A percentile compares a stretch with the other conserved stretches of the same genome.
Evolutionary conservation across 2,329 filamentous ascomycete genomes (phyloP).

Genomic region (Aurifilum marmelostoma): DNA sequence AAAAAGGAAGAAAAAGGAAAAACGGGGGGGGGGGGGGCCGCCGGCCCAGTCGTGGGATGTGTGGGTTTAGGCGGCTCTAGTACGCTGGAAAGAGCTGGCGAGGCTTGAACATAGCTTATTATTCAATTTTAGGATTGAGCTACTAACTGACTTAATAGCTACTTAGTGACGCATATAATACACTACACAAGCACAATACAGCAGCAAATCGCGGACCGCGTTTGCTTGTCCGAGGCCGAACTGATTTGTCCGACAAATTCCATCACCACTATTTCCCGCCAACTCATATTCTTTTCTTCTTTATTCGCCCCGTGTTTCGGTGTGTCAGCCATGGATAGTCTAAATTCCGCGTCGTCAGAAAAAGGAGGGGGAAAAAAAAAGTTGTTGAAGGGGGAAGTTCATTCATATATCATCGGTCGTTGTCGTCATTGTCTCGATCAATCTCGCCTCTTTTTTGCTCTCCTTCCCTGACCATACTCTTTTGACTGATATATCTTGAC

Average conservation of each 20-base stretch:
- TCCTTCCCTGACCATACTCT: background rate
- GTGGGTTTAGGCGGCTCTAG: background rate
- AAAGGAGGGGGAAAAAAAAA: too few species aligned
- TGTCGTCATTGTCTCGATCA: background rate
- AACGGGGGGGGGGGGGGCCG: too few species aligned
- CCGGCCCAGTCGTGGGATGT: background rate
- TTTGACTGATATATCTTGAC: background rate
- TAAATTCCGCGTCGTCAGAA: background rate
- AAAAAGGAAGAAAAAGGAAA: too few species aligned
- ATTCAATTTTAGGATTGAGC: too few species aligned
- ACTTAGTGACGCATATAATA: too few species aligned
- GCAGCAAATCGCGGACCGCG: background rate
- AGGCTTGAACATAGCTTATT: background rate
- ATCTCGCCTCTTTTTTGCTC: background rate
- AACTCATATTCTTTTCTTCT: background rate
- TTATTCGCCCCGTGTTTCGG: background rate
- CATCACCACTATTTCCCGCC: background rate
- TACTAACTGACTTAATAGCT: background rate
- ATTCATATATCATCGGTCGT: background rate
- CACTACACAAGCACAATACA: background rate
- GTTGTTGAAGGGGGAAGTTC: background rate
- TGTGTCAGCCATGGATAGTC: background rate
- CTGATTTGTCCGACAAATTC: background rate
- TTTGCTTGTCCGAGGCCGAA: slow-evolving; percentile 16
- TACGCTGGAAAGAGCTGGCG: background rate